phyloP scores from a whole-genome alignment of 192 early-diverging fungal species.

The Lobosporangium transversale region DNA sequence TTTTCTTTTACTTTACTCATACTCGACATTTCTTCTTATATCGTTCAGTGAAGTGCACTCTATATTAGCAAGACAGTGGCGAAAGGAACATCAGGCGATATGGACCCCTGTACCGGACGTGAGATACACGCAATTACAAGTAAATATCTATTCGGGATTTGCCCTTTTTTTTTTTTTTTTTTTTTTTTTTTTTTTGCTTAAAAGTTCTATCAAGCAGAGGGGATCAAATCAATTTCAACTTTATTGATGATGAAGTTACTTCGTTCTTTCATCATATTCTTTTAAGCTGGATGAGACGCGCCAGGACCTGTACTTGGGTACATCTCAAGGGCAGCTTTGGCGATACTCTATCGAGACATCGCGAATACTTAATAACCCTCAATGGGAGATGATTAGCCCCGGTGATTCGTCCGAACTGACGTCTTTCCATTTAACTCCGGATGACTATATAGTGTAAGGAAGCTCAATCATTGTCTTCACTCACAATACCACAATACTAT shows the following conservation, averaged over 20 bases:
- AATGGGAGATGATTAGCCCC: slow-evolving; percentile 4
- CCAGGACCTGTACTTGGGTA: slow-evolving; percentile 9
- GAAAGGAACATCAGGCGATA: background rate
- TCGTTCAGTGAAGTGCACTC: slow-evolving; percentile 28
- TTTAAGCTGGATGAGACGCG: slow-evolving; percentile 9
- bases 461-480: background rate
- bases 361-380: background rate
- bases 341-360: background rate
- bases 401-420: slow-evolving; percentile 17
- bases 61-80: slow-evolving; percentile 18
- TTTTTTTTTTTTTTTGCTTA: no score
- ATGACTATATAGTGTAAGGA: slow-evolving; percentile 28
- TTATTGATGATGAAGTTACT: no score
- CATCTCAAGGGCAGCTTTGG: slow-evolving; percentile 8
- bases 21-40: background rate
- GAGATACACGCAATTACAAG: no score
- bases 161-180: no score
- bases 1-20: no score
- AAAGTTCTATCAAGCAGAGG: no score
- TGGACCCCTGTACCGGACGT: no score
- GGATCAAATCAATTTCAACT: no score
- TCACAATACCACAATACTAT: no score
- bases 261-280: no score
- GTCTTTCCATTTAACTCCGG: slow-evolving; percentile 25
- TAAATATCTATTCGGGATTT: no score